Conservation (phyloP, 2,329 filamentous ascomycete genomes). For the Penicillium sumatraense region DNA sequence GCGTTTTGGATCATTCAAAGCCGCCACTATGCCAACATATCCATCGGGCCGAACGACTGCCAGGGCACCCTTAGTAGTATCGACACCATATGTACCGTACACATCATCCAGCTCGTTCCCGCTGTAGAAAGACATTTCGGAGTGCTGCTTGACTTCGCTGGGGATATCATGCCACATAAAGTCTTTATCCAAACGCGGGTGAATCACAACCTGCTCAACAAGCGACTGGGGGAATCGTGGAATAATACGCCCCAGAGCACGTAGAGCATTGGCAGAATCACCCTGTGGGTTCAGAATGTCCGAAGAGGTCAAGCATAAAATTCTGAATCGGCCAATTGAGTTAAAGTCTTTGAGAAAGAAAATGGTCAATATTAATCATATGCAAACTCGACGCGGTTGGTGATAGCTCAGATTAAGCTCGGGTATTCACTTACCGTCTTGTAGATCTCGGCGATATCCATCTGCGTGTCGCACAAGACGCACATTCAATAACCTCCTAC, state of each 20-base stretch:
- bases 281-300: constrained; percentile 39
- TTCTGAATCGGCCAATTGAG: constrained; percentile 44
- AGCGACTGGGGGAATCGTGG: constrained; percentile 30
- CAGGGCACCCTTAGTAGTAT: constrained; percentile 33
- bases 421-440: constrained; percentile 34
- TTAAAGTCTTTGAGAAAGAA: constrained; percentile 39
- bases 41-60: constrained; percentile 46
- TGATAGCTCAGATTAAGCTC: background rate
- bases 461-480: constrained; percentile 42
- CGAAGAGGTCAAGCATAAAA: constrained; percentile 39
- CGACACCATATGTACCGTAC: constrained; percentile 42
- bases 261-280: constrained; percentile 30
- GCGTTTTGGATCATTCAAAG: constrained; percentile 31
- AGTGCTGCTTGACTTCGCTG: constrained; percentile 34
- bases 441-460: constrained; percentile 39
- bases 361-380: background rate
- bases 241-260: constrained; percentile 26
- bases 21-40: constrained; percentile 38
- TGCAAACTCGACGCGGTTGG: background rate
- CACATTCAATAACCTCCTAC: constrained; percentile 41
- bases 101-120: constrained; percentile 41
- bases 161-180: constrained; percentile 42
- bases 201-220: constrained; percentile 42
- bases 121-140: constrained; percentile 43
- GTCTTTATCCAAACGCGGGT: constrained; percentile 31